Conservation (phyloP, 148 eudicot species). For the Nyssa sinensis region DNA sequence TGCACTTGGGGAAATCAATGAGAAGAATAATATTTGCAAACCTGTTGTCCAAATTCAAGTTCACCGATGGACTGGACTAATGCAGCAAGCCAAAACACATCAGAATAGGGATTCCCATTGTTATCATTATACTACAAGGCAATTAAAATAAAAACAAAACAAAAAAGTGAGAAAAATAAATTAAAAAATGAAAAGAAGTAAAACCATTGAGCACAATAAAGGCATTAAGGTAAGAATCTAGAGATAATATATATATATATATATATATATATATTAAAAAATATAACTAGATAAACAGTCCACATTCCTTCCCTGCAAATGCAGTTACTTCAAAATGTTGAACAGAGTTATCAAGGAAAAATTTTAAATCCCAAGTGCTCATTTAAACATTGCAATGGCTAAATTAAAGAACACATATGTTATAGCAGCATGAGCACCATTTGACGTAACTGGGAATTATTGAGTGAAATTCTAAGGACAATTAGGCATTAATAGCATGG, state of each 20-base stretch:
- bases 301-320: background rate
- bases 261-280: background rate
- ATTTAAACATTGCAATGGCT: background rate
- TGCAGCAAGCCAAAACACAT: slow-evolving; percentile 91
- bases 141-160: slow-evolving; percentile 1
- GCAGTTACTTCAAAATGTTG: background rate
- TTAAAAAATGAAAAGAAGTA: background rate
- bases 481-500: too few species aligned
- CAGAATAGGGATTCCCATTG: slow-evolving; percentile 85
- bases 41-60: slow-evolving; percentile 98
- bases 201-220: background rate
- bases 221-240: background rate
- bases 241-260: background rate
- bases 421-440: background rate
- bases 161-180: background rate
- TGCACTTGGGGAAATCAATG: background rate
- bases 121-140: slow-evolving; percentile 84
- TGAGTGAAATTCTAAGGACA: background rate
- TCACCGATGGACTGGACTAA: slow-evolving; percentile 92
- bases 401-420: background rate
- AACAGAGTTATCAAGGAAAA: background rate
- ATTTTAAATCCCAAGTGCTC: background rate
- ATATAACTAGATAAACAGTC: background rate
- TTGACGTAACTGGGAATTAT: background rate
- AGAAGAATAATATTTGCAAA: slow-evolving; percentile 26